Base-by-base conservation (phyloP, 306 rosid genomes). In the Senna siamea region DNA sequence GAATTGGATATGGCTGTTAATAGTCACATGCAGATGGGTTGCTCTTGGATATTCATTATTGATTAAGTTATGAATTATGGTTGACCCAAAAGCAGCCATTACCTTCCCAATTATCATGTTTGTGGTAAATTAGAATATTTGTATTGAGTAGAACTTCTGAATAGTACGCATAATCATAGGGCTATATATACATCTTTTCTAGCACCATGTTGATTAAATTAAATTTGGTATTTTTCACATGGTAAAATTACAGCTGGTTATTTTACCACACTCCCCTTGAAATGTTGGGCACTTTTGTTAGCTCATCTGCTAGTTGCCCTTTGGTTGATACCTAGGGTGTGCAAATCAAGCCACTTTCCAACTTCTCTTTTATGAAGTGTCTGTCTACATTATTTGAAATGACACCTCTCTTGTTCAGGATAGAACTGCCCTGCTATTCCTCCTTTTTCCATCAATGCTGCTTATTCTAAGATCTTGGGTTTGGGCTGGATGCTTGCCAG, bases 401-500 rank as follows among this genome's bases (percentile, higher is more conserved):
- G 53, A 18, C 68, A 30, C 82, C 30, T 59, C 38, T 48, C 82
- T 86, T 86, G 76, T 84, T 75, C 99, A 95, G 99, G 99, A 95
- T 75, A 85, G 86, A 70, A 92, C 99, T 35, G 99, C 99, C 76
- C 86, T 90, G 28, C 96, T 95, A 7, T 95, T 95, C 84, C 93
- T 95, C 68, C 78, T 95, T 75, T 95, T 95, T 73, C 99, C 99
- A 4, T 79, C 90, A 26, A 3, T 53, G 10, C 89, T 95, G 35
- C 99, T 95, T 78, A 68, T 84, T 75, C 86, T 92, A 54, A 83
- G 98, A 87, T 87, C 96, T 60, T 95, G 90, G 89, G 13, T 90
- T 69, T 95, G 99, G 99, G 89, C 82, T 66, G 99, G 99, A 79
- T 95, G 99, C 79, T 72, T 95, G 92, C 99, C 98, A 47, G 84